Percentiles rank a stretch among this genome's conserved stretches.
Evolutionary conservation across 108 stramenopile genomes (phyloP).

Genomic region (Fragilaria crotonensis): DNA sequence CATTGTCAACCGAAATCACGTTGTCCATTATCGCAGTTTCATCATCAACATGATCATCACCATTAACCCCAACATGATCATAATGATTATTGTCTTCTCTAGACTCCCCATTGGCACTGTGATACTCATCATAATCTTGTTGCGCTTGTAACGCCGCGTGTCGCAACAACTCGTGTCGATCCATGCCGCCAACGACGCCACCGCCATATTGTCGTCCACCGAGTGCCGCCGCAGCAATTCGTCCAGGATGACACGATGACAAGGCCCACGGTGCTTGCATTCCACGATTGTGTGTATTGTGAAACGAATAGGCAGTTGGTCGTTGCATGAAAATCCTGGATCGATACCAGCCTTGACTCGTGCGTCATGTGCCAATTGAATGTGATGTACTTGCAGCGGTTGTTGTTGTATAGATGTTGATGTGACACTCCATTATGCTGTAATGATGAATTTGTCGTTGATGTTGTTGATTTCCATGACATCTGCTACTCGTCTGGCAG

Average conservation of each 20-base stretch:
- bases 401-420: too few species aligned
- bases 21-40: too few species aligned
- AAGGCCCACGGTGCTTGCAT: too few species aligned
- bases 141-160: constrained; percentile 48
- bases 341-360: constrained; percentile 57
- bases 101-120: too few species aligned
- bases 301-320: too few species aligned
- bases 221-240: too few species aligned
- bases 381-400: constrained; percentile 49
- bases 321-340: constrained; percentile 74
- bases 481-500: constrained; percentile 39
- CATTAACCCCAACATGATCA: too few species aligned
- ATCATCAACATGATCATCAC: too few species aligned
- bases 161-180: background rate
- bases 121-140: constrained; percentile 47
- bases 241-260: too few species aligned
- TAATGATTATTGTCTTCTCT: constrained; percentile 12
- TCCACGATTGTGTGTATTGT: too few species aligned
- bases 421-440: background rate
- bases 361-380: constrained; percentile 41
- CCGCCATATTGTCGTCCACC: too few species aligned
- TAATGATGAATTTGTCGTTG: background rate
- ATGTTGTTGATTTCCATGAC: constrained; percentile 16
- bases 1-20: too few species aligned
- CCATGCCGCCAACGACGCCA: constrained; percentile 1